These are phyloP conservation scores for Pestalotiopsis sp. DNA, from an alignment of 2,329 filamentous ascomycete species.

Conservation along the genomic window DNA sequence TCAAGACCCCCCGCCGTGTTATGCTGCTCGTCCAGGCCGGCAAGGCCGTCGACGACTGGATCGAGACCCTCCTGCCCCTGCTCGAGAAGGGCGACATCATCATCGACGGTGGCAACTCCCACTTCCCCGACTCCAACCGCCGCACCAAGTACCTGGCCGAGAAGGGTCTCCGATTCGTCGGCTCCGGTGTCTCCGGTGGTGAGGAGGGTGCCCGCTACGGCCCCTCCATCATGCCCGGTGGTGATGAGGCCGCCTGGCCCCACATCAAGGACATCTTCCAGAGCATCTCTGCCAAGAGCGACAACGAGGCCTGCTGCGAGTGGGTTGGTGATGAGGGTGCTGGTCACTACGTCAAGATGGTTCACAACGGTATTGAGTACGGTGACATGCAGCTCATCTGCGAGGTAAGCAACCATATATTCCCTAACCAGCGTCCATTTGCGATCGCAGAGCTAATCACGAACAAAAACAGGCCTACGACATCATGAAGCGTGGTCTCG, in stretches of 20 bases:
- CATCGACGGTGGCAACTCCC: conserved; percentile 98
- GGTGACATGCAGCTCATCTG: conserved; percentile 99
- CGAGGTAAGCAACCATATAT: conserved; percentile 69
- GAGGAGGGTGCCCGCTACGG: conserved; percentile 99
- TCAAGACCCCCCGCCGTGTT: conserved; percentile 94
- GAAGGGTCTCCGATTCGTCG: conserved; percentile 96
- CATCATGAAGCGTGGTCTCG: conserved; percentile 98
- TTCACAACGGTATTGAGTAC: conserved; percentile 99
- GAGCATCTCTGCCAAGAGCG: conserved; percentile 95
- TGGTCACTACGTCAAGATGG: conserved; percentile 99
- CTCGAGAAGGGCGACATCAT: conserved; percentile 92
- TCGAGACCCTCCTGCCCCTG: conserved; percentile 86
- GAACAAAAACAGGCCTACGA: conserved; percentile 78
- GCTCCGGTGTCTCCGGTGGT: conserved; percentile 96
- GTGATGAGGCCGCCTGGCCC: conserved; percentile 97
- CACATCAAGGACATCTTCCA: conserved; percentile 99
- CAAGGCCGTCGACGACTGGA: conserved; percentile 98
- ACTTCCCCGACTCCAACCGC: conserved; percentile 99
- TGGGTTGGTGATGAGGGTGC: conserved; percentile 99
- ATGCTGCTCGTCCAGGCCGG: conserved; percentile 99
- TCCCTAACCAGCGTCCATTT: no score
- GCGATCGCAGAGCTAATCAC: neutral
- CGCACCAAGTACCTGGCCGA: conserved; percentile 82
- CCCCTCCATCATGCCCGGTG: conserved; percentile 97
- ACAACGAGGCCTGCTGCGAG: conserved; percentile 96